Base-by-base conservation (phyloP, 2,329 filamentous ascomycete species). In the Didymosphaeria variabile region DNA sequence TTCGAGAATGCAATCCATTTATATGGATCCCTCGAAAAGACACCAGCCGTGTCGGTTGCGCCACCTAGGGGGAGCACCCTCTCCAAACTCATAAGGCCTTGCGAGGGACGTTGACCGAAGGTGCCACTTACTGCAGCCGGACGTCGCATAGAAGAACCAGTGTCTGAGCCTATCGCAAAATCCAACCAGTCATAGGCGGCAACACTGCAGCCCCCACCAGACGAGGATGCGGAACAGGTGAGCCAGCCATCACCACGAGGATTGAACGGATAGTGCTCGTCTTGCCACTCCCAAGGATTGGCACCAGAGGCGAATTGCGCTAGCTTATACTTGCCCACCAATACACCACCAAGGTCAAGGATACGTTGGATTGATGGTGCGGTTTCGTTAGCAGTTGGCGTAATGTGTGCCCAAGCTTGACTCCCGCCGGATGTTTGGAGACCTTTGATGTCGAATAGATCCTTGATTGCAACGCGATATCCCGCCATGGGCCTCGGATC, bases 291-390 rank as follows among this genome's bases (percentile, higher is more conserved):
- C 69, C 68, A 72, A 5, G 68, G 70, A 49, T 72, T 70, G 0
- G 69, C 69, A 8, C 69, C 68, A 32, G 64, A 68, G 5, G 80
- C 81, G 53, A 87, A 81, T 62, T 85, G 83, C 1, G 81, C 78
- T 2, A 81, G 80, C 64, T 84, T 86, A 23, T 83, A 84, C 74
- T 86, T 87, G 3, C 85, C 85, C 0, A 87, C 76, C 12, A 87
- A 70, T 9, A 86, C 74, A 47, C 67, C 72, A 15, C 71, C 71
- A 8, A 72, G 66, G 26, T 70, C 62, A 10, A 73, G 40, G 31
- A 73, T 68, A n/a, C 63, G 68, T 53, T 73, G 67, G 12, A 74
- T 59, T 2, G 69, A 64, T 21, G 68, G 63, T 12, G 71, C 69
- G 8, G 68, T 70, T 5, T 55, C 67, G 23, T 69, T 68, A 0